A percentile compares a stretch with the other conserved stretches of the same genome.
Conservation (phyloP, 805 yeast genomes). For the Scheffersomyces ergatensis region DNA sequence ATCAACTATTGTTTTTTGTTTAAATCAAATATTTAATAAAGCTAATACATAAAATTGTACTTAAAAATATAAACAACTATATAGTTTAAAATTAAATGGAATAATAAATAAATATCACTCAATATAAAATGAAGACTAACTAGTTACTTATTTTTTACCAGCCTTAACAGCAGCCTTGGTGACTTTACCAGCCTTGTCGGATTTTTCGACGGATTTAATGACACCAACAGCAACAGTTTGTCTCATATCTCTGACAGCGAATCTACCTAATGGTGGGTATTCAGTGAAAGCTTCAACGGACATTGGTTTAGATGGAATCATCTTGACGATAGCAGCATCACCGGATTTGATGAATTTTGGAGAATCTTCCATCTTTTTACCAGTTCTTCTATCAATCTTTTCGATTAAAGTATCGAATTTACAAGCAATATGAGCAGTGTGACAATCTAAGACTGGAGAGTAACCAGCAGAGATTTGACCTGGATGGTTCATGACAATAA, state of each 20-base stretch:
- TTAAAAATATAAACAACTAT: too few species aligned
- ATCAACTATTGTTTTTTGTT: too few species aligned
- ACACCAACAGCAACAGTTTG: slow-evolving; percentile 99
- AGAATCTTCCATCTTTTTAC: slow-evolving; percentile 31
- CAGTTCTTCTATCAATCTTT: slow-evolving; percentile 81
- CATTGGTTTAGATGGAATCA: slow-evolving; percentile 44
- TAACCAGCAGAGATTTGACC: slow-evolving; percentile 90
- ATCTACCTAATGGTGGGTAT: slow-evolving; percentile 46
- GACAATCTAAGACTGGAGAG: slow-evolving; percentile 89
- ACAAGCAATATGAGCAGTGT: slow-evolving; percentile 93
- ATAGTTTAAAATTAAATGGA: too few species aligned
- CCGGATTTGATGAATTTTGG: slow-evolving; percentile 37
- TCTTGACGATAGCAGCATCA: slow-evolving; percentile 40
- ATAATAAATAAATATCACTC: too few species aligned
- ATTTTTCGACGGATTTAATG: slow-evolving; percentile 66
- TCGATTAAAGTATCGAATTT: slow-evolving; percentile 74
- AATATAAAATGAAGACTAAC: too few species aligned
- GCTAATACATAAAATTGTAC: too few species aligned
- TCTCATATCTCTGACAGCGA: slow-evolving; percentile 97
- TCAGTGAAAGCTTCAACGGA: slow-evolving; percentile 44
- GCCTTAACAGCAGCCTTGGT: slow-evolving; percentile 49
- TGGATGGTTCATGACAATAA: slow-evolving; percentile 86
- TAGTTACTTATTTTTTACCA: slow-evolving; percentile 47
- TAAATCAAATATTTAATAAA: too few species aligned
- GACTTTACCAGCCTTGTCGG: slow-evolving; percentile 49